Evolutionary conservation across 2,329 filamentous ascomycete species (phyloP).

Genomic region (Zymoseptoria ardabiliae): DNA sequence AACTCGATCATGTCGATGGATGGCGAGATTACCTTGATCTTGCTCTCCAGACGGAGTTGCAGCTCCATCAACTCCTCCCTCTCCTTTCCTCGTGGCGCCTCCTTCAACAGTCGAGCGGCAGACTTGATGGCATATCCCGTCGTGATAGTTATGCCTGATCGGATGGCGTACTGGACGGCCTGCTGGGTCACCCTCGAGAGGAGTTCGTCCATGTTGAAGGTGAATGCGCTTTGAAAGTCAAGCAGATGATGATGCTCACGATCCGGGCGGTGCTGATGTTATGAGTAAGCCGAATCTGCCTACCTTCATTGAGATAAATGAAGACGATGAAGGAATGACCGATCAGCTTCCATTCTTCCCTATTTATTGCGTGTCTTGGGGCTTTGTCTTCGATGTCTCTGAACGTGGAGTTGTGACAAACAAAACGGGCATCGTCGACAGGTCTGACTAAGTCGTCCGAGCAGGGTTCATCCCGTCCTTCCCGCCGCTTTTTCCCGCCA

Average conservation of each 20-base stretch:
- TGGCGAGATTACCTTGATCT: constrained; percentile 87
- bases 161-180: constrained; percentile 86
- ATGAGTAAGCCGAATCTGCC: neutral
- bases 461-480: neutral
- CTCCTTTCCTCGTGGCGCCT: constrained; percentile 61
- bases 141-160: constrained; percentile 78
- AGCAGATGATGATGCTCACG: neutral
- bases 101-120: constrained; percentile 67
- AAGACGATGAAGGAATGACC: neutral
- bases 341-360: neutral
- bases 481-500: too few species aligned
- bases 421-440: neutral
- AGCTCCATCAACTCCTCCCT: constrained; percentile 65
- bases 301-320: neutral
- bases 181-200: constrained; percentile 63
- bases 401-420: neutral
- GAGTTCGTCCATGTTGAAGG: constrained; percentile 60
- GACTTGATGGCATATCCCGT: constrained; percentile 79
- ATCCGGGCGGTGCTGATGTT: neutral
- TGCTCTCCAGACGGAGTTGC: constrained; percentile 69
- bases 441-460: neutral
- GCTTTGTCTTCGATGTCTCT: neutral
- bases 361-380: too few species aligned
- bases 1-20: constrained; percentile 89
- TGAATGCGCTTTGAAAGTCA: neutral